A percentile compares a stretch with the other conserved stretches of the same genome.
Conservation (phyloP, 2,329 filamentous ascomycete genomes). For the Apiospora hydei region DNA sequence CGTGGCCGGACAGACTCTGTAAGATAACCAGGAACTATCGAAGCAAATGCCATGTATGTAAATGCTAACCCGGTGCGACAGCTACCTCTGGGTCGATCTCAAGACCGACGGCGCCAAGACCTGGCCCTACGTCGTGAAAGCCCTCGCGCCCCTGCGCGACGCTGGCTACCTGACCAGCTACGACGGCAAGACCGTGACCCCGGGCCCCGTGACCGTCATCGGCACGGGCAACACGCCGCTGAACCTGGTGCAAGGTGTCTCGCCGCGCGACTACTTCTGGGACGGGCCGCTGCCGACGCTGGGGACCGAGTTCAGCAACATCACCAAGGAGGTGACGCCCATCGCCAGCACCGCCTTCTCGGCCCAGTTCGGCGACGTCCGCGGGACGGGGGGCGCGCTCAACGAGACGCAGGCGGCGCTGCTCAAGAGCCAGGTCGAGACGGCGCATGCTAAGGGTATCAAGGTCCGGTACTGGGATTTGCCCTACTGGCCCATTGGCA, state of each 20-base stretch:
- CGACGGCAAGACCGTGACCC: slow-evolving; percentile 54
- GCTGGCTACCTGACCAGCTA: slow-evolving; percentile 60
- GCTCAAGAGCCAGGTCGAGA: slow-evolving; percentile 58
- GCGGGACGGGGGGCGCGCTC: slow-evolving; percentile 39
- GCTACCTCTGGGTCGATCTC: slow-evolving; percentile 69
- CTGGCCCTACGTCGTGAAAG: slow-evolving; percentile 57
- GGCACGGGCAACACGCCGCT: slow-evolving; percentile 69
- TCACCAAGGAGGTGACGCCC: slow-evolving; percentile 37
- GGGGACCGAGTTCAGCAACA: slow-evolving; percentile 33
- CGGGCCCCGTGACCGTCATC: slow-evolving; percentile 69
- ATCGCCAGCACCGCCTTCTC: slow-evolving; percentile 46
- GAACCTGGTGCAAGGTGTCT: slow-evolving; percentile 55
- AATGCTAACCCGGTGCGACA: not conserved
- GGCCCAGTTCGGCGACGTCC: slow-evolving; percentile 45
- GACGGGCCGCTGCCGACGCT: slow-evolving; percentile 48
- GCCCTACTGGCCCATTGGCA: slow-evolving; percentile 65
- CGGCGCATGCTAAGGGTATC: slow-evolving; percentile 64
- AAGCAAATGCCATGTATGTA: rapidly evolving
- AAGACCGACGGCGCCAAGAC: slow-evolving; percentile 62
- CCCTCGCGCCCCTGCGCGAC: slow-evolving; percentile 63
- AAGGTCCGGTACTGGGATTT: slow-evolving; percentile 68
- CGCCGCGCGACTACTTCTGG: slow-evolving; percentile 66
- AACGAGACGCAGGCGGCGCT: slow-evolving; percentile 56
- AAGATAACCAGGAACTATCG: not conserved
- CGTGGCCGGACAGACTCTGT: slow-evolving; percentile 56